Evolutionary conservation across 163 green algal species (phyloP).

Genomic region (Trebouxia gelatinosa): DNA sequence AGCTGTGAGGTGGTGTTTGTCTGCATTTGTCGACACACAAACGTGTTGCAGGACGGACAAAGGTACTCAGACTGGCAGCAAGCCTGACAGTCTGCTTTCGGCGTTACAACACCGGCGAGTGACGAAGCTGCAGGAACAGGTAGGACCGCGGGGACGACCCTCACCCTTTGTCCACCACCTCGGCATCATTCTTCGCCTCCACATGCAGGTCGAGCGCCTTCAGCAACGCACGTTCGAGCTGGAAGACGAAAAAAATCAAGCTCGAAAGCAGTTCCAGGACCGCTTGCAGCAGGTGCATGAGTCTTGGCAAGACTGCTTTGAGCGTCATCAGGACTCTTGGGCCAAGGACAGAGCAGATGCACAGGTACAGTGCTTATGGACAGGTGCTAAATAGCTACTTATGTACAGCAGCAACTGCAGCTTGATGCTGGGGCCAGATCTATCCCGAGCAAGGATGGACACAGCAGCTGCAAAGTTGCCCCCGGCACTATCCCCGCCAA

Average conservation of each 20-base stretch:
- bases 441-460: neutral
- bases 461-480: neutral
- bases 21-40: too few relatives aligned
- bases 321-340: conserved; percentile 15
- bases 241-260: neutral
- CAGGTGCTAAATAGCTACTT: neutral
- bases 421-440: neutral
- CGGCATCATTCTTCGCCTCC: too few relatives aligned
- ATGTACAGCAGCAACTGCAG: neutral
- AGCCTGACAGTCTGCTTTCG: too few relatives aligned
- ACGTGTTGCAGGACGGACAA: too few relatives aligned
- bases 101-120: too few relatives aligned
- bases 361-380: neutral
- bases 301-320: conserved; percentile 26
- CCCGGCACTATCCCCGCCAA: neutral
- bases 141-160: neutral
- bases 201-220: conserved; percentile 4
- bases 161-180: neutral
- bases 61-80: too few relatives aligned
- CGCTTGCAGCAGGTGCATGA: conserved; percentile 5
- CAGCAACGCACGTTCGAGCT: neutral
- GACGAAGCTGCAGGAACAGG: conserved; percentile 11
- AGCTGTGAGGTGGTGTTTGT: too few relatives aligned
- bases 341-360: neutral
- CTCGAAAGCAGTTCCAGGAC: neutral